A percentile compares a stretch with the other conserved stretches of the same genome.
phyloP scores from a whole-genome alignment of 2,329 filamentous ascomycete species.

The Plectosphaerella cucumerina region DNA sequence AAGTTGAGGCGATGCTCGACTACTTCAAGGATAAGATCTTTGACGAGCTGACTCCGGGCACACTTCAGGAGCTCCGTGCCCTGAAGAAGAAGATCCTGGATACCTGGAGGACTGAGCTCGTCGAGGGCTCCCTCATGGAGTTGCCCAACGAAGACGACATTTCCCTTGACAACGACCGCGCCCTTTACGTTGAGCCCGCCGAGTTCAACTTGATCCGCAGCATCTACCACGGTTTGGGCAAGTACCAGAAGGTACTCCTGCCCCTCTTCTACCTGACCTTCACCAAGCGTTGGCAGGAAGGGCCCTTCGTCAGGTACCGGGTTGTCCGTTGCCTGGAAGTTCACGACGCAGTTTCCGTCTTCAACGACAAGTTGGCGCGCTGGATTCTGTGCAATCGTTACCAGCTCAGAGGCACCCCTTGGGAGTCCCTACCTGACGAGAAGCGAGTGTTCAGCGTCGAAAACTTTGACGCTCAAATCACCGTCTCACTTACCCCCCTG shows the following conservation, averaged over 20 bases:
- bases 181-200: constrained; percentile 27
- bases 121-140: constrained; percentile 1
- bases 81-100: constrained; percentile 16
- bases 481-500: constrained; percentile 14
- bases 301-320: background rate
- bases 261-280: constrained; percentile 30
- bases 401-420: background rate
- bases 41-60: too few species aligned
- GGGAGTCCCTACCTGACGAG: background rate
- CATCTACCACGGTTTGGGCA: constrained; percentile 21
- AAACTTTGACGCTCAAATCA: constrained; percentile 16
- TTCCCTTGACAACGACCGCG: constrained; percentile 27
- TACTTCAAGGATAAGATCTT: constrained; percentile 5
- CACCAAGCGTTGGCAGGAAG: constrained; percentile 4
- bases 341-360: background rate
- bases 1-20: constrained; percentile 20
- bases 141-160: background rate
- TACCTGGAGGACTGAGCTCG: constrained; percentile 1
- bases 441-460: background rate
- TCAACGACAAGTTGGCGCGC: background rate
- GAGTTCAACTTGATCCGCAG: constrained; percentile 18
- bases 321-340: background rate
- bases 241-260: constrained; percentile 28
- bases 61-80: constrained; percentile 11
- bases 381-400: background rate